Base-by-base conservation (phyloP, 805 yeast genomes). In the Kuraishia floccosa region DNA sequence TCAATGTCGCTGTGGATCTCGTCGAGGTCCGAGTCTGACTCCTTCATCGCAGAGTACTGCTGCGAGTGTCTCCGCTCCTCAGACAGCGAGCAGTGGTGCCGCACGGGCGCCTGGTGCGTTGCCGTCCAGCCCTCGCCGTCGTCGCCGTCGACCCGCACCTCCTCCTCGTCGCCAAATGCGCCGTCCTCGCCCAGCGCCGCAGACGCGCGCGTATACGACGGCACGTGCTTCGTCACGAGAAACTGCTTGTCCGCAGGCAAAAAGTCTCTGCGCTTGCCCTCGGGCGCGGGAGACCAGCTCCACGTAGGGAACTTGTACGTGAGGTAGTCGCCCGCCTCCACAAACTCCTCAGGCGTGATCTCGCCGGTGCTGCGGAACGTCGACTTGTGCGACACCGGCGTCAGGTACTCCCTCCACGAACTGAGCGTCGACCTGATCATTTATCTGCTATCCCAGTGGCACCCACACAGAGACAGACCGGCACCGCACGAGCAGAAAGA, bases 261-360 rank as follows among this genome's bases (percentile, higher is more conserved):
- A 43, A 85, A 91, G 38, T 73, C 79, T 39, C 76, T 70, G 29
- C 50, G 58, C 40, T 64, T 68, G 6, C 66, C 58, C 10, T 61
- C 54, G 11, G 79, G 69, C 1, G 79, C 75, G 3, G 72, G 59
- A 2, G 72, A 59, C 98, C 98, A 91, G 38, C 76, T 74, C 98
- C 98, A 91, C 1, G 97, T 91, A 2, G 98, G 97, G 51, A 91
- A 91, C 62, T 80, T 83, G 54, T 75, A 77, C 20, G 78, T 87
- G 35, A 91, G 59, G 53, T 85, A 91, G 52, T 91, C 96, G 15
- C 98, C 98, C 3, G 98, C 96, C 33, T 62, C 63, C 7, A 86
- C 89, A 56, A 91, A 91, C 52, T 91, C 98, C 32, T 84, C 94
- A 1, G 98, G 98, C 1, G 95, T 83, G 31, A 91, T 77, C 50